A percentile compares a stretch with the other conserved stretches of the same genome.
phyloP scores from a whole-genome alignment of 2,329 filamentous ascomycete species.

The Fusarium chaquense region DNA sequence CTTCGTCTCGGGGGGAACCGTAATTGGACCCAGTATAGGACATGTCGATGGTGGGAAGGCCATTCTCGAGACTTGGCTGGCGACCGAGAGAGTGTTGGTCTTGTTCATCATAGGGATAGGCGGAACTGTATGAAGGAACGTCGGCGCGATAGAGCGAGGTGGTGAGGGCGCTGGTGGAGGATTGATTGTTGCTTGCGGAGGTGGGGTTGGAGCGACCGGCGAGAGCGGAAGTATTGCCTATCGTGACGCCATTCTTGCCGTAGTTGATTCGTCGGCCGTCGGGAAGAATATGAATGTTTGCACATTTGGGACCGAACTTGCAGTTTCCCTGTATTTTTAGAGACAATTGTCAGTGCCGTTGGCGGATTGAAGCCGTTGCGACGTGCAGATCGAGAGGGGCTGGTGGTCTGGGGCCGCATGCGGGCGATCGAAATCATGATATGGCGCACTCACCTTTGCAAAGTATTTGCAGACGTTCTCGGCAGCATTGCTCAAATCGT shows the following conservation, averaged over 20 bases:
- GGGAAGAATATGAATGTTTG: constrained; percentile 93
- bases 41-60: constrained; percentile 69
- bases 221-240: constrained; percentile 69
- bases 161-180: constrained; percentile 77
- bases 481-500: constrained; percentile 85
- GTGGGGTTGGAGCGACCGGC: constrained; percentile 71
- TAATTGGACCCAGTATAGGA: constrained; percentile 72
- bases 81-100: constrained; percentile 59
- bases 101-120: constrained; percentile 58
- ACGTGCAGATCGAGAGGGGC: constrained; percentile 20
- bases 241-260: constrained; percentile 75
- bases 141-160: constrained; percentile 62
- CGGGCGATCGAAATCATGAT: constrained; percentile 33
- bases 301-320: constrained; percentile 98
- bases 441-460: constrained; percentile 78
- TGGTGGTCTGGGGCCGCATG: constrained; percentile 16
- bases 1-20: constrained; percentile 84
- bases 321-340: constrained; percentile 81
- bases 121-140: constrained; percentile 53
- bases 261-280: constrained; percentile 93
- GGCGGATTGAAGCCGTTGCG: constrained; percentile 18
- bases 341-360: constrained; percentile 36
- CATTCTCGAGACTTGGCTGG: constrained; percentile 67
- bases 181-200: constrained; percentile 62
- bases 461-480: constrained; percentile 99